These are phyloP conservation scores for Eimeria zaria DNA, from an alignment of 169 alveolate genomes.

Conservation along the genomic window DNA sequence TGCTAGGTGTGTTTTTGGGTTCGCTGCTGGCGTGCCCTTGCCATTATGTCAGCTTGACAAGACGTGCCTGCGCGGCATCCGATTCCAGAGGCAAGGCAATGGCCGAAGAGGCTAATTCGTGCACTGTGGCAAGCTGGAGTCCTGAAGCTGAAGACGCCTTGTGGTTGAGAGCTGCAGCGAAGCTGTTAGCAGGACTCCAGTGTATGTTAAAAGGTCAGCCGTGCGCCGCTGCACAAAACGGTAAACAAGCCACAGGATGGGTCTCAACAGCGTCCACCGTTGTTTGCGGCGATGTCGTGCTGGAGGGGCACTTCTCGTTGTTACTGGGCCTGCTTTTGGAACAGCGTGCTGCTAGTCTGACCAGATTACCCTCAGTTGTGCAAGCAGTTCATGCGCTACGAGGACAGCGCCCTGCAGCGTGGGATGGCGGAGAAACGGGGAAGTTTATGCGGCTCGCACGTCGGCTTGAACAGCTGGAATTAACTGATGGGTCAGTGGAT, in stretches of 20 bases:
- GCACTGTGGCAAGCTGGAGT: conserved; percentile 37
- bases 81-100: background rate
- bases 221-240: background rate
- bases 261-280: background rate
- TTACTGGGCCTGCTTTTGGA: conserved; percentile 15
- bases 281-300: background rate
- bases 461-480: conserved; percentile 40
- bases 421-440: background rate
- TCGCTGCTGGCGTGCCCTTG: conserved; percentile 72
- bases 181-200: conserved; percentile 39
- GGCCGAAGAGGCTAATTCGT: background rate
- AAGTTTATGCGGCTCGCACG: conserved; percentile 17
- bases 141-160: conserved; percentile 33
- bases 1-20: conserved; percentile 55
- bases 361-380: conserved; percentile 18
- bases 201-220: background rate
- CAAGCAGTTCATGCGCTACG: background rate
- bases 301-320: conserved; percentile 30
- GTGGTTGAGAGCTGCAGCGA: conserved; percentile 23
- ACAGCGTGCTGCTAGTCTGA: conserved; percentile 32
- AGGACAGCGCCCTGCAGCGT: background rate
- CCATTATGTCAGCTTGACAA: background rate
- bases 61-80: background rate
- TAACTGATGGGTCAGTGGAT: conserved; percentile 1
- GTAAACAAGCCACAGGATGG: background rate